phyloP scores from a whole-genome alignment of 1,284 basidiomycete species.

The Sparassis latifolia region DNA sequence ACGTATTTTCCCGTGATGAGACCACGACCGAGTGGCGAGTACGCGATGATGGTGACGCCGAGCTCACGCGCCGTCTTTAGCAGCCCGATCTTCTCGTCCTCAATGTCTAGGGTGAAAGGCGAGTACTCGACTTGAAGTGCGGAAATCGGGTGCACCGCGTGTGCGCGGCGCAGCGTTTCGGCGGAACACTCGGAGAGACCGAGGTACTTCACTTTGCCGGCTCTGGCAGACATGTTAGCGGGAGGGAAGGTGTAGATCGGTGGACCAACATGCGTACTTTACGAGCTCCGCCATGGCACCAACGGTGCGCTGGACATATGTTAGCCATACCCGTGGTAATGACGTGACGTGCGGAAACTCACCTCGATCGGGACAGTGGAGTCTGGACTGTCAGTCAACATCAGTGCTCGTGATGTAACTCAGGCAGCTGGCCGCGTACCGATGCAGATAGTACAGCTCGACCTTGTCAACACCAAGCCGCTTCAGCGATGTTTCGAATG shows the following conservation, averaged over 20 bases:
- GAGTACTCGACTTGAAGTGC: conserved; percentile 61
- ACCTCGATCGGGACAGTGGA: conserved; percentile 40
- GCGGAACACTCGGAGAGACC: conserved; percentile 58
- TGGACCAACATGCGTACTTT: conserved; percentile 24
- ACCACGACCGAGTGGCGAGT: conserved; percentile 57
- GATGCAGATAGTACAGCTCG: conserved; percentile 41
- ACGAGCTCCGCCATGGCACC: conserved; percentile 47
- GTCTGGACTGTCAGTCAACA: conserved; percentile 28
- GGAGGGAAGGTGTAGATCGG: neutral
- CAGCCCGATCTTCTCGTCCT: conserved; percentile 38
- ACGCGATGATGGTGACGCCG: conserved; percentile 49
- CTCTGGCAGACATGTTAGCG: conserved; percentile 13
- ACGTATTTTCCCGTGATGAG: conserved; percentile 51
- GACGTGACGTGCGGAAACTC: neutral
- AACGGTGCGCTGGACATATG: conserved; percentile 35
- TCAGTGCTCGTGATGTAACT: neutral
- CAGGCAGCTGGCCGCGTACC: conserved; percentile 15
- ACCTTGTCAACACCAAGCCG: conserved; percentile 37
- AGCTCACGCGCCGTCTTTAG: conserved; percentile 45
- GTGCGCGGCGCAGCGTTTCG: conserved; percentile 53
- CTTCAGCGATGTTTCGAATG: conserved; percentile 30
- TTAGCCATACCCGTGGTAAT: conserved; percentile 21
- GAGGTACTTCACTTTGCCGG: conserved; percentile 55
- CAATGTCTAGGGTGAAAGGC: conserved; percentile 51
- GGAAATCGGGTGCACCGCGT: conserved; percentile 51